These are phyloP conservation scores for Tolypocladium nubicola DNA, from an alignment of 2,329 filamentous ascomycete genomes.

Conservation along the genomic window DNA sequence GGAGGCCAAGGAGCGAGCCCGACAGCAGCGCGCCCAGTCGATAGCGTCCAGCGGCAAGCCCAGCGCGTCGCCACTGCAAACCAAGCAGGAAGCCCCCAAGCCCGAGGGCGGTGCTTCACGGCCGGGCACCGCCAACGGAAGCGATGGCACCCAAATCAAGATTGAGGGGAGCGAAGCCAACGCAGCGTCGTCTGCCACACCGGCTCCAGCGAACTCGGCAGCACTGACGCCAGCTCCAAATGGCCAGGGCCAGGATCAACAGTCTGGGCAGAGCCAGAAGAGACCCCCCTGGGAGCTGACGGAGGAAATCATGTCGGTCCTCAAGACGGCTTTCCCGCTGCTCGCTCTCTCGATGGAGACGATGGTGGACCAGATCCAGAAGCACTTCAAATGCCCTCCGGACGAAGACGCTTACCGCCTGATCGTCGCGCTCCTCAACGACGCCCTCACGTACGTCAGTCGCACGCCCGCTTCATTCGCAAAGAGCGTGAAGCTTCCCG, in stretches of 20 bases:
- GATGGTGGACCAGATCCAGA: slow-evolving; percentile 98
- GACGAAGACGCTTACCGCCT: slow-evolving; percentile 96
- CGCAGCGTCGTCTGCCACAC: slow-evolving; percentile 12
- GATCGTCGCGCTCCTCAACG: slow-evolving; percentile 94
- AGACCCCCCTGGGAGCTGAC: slow-evolving; percentile 94
- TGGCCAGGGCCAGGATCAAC: slow-evolving; percentile 12
- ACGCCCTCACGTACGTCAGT: slow-evolving; percentile 85
- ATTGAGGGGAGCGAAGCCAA: slow-evolving; percentile 29
- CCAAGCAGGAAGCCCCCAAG: slow-evolving; percentile 41
- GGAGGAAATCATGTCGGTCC: slow-evolving; percentile 86
- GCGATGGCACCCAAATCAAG: slow-evolving; percentile 31
- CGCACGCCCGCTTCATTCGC: slow-evolving; percentile 80
- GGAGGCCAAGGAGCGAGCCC: slow-evolving; percentile 58
- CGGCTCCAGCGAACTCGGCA: slow-evolving; percentile 15
- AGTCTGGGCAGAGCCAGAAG: slow-evolving; percentile 32
- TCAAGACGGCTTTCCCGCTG: slow-evolving; percentile 95
- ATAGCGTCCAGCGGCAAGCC: slow-evolving; percentile 33
- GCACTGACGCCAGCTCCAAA: slow-evolving; percentile 5
- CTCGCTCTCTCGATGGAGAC: slow-evolving; percentile 97
- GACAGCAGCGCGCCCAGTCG: slow-evolving; percentile 37
- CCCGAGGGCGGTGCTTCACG: slow-evolving; percentile 29
- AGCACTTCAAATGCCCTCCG: slow-evolving; percentile 97
- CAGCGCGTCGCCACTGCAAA: slow-evolving; percentile 34
- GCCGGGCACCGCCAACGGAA: slow-evolving; percentile 40
- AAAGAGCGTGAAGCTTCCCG: slow-evolving; percentile 80